A percentile compares a stretch with the other conserved stretches of the same genome.
Conservation (phyloP, 306 rosid species). For the Ochetophila trinervis region DNA sequence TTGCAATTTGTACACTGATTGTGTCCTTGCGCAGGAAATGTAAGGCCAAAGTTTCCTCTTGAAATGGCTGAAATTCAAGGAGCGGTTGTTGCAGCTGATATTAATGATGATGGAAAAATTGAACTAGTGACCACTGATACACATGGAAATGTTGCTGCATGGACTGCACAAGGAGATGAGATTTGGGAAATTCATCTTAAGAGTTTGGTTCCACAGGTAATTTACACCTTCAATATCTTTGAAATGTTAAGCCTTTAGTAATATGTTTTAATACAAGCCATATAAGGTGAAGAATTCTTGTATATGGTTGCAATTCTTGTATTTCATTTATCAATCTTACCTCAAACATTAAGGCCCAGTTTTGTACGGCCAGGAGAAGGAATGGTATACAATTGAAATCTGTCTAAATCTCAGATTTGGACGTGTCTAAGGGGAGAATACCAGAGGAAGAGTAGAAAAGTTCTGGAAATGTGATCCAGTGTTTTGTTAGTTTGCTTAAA, state of each 20-base stretch:
- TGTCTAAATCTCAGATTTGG: too few relatives aligned
- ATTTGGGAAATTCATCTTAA: slow-evolving; percentile 89
- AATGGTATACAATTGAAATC: too few relatives aligned
- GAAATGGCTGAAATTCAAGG: slow-evolving; percentile 99
- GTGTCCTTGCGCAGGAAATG: slow-evolving; percentile 60
- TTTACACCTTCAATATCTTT: slow-evolving; percentile 13
- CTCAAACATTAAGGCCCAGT: too few relatives aligned
- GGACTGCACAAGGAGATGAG: slow-evolving; percentile 86
- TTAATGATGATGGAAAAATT: slow-evolving; percentile 98
- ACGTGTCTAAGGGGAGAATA: too few relatives aligned
- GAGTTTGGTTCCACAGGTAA: slow-evolving; percentile 92
- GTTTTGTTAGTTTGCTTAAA: too few relatives aligned
- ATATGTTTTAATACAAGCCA: background rate
- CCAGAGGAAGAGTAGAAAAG: too few relatives aligned
- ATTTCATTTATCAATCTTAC: background rate
- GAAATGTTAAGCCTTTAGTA: background rate
- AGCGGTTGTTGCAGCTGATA: slow-evolving; percentile 85
- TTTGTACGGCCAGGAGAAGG: too few relatives aligned
- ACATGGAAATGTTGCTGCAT: slow-evolving; percentile 95
- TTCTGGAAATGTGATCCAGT: too few relatives aligned
- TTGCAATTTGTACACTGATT: slow-evolving; percentile 15
- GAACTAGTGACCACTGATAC: slow-evolving; percentile 85
- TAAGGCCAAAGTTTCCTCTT: slow-evolving; percentile 91
- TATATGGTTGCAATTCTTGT: background rate
- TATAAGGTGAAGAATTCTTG: background rate